Conservation (phyloP, 164 flowering plant genomes). For the Euptelea pleiosperma region DNA sequence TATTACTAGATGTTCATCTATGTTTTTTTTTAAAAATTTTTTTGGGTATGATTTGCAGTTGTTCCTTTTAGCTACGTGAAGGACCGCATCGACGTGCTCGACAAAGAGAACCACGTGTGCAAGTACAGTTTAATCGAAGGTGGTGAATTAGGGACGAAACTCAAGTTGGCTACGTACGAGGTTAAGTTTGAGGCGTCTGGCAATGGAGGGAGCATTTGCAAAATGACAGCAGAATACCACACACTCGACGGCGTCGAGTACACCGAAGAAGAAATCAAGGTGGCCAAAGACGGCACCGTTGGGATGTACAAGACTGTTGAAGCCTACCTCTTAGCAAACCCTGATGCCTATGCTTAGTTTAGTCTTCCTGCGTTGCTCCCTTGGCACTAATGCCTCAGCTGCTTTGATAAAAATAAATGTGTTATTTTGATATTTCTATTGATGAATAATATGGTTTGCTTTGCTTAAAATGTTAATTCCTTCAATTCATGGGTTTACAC, state of each 20-base stretch:
- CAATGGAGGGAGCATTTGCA: conserved; percentile 12
- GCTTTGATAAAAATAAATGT: too few relatives aligned
- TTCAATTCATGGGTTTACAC: too few relatives aligned
- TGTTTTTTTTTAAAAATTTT: neutral
- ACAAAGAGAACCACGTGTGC: too few relatives aligned
- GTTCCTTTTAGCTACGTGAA: conserved; percentile 19
- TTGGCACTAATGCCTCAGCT: too few relatives aligned
- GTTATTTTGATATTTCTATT: too few relatives aligned
- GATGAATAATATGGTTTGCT: too few relatives aligned
- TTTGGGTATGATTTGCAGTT: conserved; percentile 12
- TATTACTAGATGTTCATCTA: neutral
- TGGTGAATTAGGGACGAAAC: neutral
- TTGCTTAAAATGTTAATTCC: too few relatives aligned
- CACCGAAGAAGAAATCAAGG: conserved; percentile 20
- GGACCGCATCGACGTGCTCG: conserved; percentile 22
- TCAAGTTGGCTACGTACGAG: neutral
- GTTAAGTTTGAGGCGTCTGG: too few relatives aligned
- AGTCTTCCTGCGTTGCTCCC: too few relatives aligned
- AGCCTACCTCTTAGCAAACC: conserved; percentile 26
- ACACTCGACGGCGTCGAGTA: conserved; percentile 7
- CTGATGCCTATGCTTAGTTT: conserved; percentile 7
- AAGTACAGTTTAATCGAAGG: too few relatives aligned
- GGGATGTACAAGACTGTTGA: conserved; percentile 26
- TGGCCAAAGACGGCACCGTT: conserved; percentile 13
- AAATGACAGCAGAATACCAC: conserved; percentile 7